Conservation (phyloP, 2,329 filamentous ascomycete genomes). For the Hirsutella rhossiliensis region DNA sequence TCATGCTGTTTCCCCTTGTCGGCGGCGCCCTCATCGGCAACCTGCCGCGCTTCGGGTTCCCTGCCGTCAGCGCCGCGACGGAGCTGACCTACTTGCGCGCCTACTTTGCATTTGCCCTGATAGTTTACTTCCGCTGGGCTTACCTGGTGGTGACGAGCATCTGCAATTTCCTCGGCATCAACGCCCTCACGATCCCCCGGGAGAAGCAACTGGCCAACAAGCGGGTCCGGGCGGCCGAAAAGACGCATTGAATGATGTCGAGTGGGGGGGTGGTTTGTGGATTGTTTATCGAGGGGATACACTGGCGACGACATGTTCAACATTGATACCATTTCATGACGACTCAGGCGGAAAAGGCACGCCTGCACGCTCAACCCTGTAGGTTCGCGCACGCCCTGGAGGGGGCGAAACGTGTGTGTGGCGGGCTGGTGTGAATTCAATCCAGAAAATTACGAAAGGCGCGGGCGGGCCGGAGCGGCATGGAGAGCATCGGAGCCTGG, state of each 20-base stretch:
- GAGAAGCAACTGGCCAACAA: conserved; percentile 47
- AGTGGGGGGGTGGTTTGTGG: too few relatives aligned
- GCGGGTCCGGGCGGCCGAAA: conserved; percentile 23
- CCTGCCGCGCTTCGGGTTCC: conserved; percentile 63
- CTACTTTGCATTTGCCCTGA: conserved; percentile 70
- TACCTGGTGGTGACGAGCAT: conserved; percentile 83
- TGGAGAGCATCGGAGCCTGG: too few relatives aligned
- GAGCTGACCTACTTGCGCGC: conserved; percentile 75
- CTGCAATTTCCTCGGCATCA: conserved; percentile 85
- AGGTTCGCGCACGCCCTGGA: too few relatives aligned
- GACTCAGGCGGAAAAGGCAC: too few relatives aligned
- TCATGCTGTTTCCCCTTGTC: conserved; percentile 77
- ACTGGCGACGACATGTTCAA: too few relatives aligned
- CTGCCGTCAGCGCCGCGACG: conserved; percentile 47
- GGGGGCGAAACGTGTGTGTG: too few relatives aligned
- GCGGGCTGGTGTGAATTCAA: too few relatives aligned
- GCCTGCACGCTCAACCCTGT: too few relatives aligned
- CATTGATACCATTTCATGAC: too few relatives aligned
- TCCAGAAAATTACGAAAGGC: too few relatives aligned
- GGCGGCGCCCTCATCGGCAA: conserved; percentile 77
- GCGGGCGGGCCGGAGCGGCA: too few relatives aligned
- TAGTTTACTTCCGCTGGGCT: conserved; percentile 92
- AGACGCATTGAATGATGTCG: conserved; percentile 8
- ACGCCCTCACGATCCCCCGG: conserved; percentile 74
- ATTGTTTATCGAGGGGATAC: too few relatives aligned